Percentiles rank a stretch among this genome's conserved stretches.
Conservation (phyloP, 2,329 filamentous ascomycete species). For the Ascochyta fabae region DNA sequence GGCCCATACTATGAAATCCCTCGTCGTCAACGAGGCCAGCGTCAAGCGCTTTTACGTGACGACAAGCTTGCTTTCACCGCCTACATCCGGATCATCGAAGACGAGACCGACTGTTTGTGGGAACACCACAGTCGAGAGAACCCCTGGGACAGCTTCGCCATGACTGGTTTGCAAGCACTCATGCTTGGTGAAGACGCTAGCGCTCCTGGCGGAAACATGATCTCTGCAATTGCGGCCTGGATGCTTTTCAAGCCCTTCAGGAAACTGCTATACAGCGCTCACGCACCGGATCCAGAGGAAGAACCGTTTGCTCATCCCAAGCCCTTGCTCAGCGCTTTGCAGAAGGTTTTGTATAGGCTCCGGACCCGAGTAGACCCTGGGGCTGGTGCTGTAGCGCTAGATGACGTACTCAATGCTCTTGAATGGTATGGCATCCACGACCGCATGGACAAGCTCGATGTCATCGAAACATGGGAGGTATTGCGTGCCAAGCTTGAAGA, state of each 20-base stretch:
- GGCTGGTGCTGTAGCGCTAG: slow-evolving; percentile 41
- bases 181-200: slow-evolving; percentile 38
- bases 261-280: slow-evolving; percentile 59
- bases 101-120: slow-evolving; percentile 67
- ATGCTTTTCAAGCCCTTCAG: slow-evolving; percentile 66
- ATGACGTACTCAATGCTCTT: slow-evolving; percentile 46
- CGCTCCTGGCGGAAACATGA: slow-evolving; percentile 49
- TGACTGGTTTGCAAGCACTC: slow-evolving; percentile 64
- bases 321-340: slow-evolving; percentile 59
- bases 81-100: slow-evolving; percentile 66
- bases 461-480: slow-evolving; percentile 63
- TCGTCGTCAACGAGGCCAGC: slow-evolving; percentile 62
- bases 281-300: slow-evolving; percentile 55
- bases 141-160: slow-evolving; percentile 62
- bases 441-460: slow-evolving; percentile 54
- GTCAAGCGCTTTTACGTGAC: slow-evolving; percentile 64
- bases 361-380: slow-evolving; percentile 52
- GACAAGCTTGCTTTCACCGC: slow-evolving; percentile 68
- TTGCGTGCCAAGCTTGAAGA: slow-evolving; percentile 60
- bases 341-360: slow-evolving; percentile 59
- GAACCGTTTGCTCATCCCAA: slow-evolving; percentile 57
- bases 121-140: slow-evolving; percentile 63
- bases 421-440: slow-evolving; percentile 51
- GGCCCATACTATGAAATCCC: slow-evolving; percentile 65
- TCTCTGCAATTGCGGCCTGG: slow-evolving; percentile 65